Conservation (phyloP, 2,329 filamentous ascomycete genomes). For the Arthrobotrys conoides region DNA sequence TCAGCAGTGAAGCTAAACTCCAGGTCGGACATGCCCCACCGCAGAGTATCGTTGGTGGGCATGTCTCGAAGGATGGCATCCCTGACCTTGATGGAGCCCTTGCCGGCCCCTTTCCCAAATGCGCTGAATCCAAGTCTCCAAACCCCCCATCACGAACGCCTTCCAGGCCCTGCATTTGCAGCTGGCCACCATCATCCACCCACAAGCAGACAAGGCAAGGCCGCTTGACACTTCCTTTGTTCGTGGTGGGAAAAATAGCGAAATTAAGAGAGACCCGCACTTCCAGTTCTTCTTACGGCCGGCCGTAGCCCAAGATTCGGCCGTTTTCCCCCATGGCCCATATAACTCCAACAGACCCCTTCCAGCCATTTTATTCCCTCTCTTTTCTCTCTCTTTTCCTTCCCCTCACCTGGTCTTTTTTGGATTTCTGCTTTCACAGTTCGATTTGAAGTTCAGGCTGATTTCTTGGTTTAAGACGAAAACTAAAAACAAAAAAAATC, state of each 20-base stretch:
- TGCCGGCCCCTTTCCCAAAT: constrained; percentile 43
- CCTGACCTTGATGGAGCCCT: constrained; percentile 39
- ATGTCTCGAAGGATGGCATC: constrained; percentile 34
- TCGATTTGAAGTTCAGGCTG: constrained; percentile 44
- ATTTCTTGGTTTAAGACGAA: constrained; percentile 19
- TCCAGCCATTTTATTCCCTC: constrained; percentile 35
- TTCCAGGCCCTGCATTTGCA: constrained; percentile 38
- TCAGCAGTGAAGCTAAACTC: constrained; percentile 29
- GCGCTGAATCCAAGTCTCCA: constrained; percentile 40
- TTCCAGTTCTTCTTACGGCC: constrained; percentile 11
- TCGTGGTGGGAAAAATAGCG: constrained; percentile 16
- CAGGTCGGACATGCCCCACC: constrained; percentile 51
- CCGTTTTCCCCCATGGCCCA: constrained; percentile 29
- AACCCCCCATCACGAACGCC: constrained; percentile 37
- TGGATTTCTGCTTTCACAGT: constrained; percentile 18
- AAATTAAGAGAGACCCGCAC: constrained; percentile 17
- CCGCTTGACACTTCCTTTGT: constrained; percentile 38
- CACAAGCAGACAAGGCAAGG: constrained; percentile 15
- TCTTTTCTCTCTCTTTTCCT: constrained; percentile 21
- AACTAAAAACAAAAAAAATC: background rate
- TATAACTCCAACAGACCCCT: constrained; percentile 44
- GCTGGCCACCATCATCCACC: constrained; percentile 22
- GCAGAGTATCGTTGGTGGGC: constrained; percentile 23
- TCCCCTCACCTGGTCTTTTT: constrained; percentile 28
- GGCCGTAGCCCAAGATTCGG: constrained; percentile 24